Conservation (phyloP, 2,329 filamentous ascomycete genomes). For the Lachnellula subtilissima region DNA sequence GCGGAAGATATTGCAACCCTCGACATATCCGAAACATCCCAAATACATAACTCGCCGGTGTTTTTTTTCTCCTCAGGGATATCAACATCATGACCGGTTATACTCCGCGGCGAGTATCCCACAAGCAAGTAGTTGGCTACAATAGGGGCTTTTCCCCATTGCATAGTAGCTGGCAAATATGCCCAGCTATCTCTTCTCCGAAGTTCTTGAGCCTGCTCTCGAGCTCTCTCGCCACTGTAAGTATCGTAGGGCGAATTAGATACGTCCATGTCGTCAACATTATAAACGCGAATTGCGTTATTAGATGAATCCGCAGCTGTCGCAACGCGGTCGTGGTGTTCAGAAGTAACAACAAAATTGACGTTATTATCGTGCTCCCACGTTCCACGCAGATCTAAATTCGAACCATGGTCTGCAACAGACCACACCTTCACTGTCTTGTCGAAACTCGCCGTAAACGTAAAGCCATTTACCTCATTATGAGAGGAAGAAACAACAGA, state of each 20-base stretch:
- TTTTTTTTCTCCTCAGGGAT: constrained; percentile 55
- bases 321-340: constrained; percentile 45
- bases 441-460: constrained; percentile 59
- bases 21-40: constrained; percentile 42
- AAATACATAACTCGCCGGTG: constrained; percentile 56
- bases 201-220: constrained; percentile 21
- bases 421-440: constrained; percentile 57
- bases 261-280: constrained; percentile 35
- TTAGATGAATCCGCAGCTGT: constrained; percentile 53
- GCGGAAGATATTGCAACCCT: constrained; percentile 46
- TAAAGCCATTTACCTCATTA: constrained; percentile 40
- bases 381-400: constrained; percentile 43
- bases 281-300: constrained; percentile 54
- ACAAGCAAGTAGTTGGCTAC: constrained; percentile 52
- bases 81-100: constrained; percentile 45
- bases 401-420: constrained; percentile 34
- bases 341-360: constrained; percentile 56
- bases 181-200: constrained; percentile 44
- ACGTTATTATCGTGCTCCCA: constrained; percentile 56
- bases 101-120: constrained; percentile 57
- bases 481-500: constrained; percentile 60
- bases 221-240: constrained; percentile 26
- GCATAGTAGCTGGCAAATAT: constrained; percentile 59
- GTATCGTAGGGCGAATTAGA: constrained; percentile 25
- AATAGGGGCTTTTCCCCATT: constrained; percentile 48